phyloP scores from a whole-genome alignment of 2,329 filamentous ascomycete genomes.

The Trichoderma asperellum region DNA sequence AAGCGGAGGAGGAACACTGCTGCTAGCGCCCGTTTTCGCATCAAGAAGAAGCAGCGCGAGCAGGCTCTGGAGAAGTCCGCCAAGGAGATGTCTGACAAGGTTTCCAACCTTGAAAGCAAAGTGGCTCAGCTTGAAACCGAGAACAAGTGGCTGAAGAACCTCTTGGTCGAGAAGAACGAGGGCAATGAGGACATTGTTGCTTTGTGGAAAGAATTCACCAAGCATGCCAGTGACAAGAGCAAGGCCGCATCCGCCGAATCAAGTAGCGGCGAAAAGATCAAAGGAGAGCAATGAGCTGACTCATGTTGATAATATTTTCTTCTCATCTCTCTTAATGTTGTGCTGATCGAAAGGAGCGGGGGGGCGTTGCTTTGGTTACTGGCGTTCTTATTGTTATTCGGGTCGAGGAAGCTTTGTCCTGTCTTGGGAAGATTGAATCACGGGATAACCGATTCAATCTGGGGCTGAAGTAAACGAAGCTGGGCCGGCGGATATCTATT shows the following conservation, averaged over 20 bases:
- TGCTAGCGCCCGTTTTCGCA: conserved; percentile 83
- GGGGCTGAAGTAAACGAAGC: conserved; percentile 19
- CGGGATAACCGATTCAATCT: conserved; percentile 14
- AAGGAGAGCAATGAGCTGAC: conserved; percentile 21
- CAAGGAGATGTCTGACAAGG: conserved; percentile 83
- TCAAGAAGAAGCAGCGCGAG: conserved; percentile 96
- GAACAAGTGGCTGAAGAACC: conserved; percentile 80
- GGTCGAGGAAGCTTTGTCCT: conserved; percentile 6
- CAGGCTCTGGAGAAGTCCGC: conserved; percentile 80
- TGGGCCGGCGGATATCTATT: conserved; percentile 16
- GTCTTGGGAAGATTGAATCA: conserved; percentile 20
- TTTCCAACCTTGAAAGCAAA: conserved; percentile 70
- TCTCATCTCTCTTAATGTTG: neutral
- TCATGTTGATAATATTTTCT: neutral
- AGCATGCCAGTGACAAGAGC: conserved; percentile 42
- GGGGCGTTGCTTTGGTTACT: conserved; percentile 25
- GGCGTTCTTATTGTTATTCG: conserved; percentile 19
- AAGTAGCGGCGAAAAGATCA: conserved; percentile 26
- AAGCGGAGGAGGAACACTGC: conserved; percentile 89
- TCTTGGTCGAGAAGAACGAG: conserved; percentile 81
- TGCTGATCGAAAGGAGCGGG: conserved; percentile 3
- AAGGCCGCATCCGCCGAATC: conserved; percentile 38
- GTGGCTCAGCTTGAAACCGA: conserved; percentile 80
- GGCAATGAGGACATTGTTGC: conserved; percentile 57
- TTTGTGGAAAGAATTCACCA: conserved; percentile 56